Conservation (phyloP, 345 rosid species). For the Erucastrum elatum region DNA sequence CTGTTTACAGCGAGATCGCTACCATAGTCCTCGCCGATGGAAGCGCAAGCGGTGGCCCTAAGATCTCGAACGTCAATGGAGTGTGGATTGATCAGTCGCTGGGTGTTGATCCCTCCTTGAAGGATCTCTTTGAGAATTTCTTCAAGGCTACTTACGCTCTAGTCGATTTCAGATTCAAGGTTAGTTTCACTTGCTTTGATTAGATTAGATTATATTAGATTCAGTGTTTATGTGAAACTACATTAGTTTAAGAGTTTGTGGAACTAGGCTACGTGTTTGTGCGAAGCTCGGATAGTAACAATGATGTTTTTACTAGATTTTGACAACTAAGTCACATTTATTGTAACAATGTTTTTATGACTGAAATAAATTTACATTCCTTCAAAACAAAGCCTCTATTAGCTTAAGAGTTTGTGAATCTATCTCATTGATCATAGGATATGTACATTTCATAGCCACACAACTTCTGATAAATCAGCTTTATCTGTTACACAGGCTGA, state of each 20-base stretch:
- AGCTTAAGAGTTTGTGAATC: neutral
- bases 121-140: slow-evolving; percentile 10
- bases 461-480: neutral
- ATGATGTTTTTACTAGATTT: too few species aligned
- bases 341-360: too few species aligned
- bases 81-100: slow-evolving; percentile 17
- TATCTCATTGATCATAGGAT: neutral
- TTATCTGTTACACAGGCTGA: neutral
- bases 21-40: slow-evolving; percentile 1
- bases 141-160: slow-evolving; percentile 2
- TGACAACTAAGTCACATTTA: too few species aligned
- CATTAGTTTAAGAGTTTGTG: neutral
- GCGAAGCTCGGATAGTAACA: too few species aligned
- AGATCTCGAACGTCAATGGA: neutral
- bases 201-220: neutral
- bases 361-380: too few species aligned
- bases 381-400: neutral
- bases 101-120: neutral
- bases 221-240: neutral
- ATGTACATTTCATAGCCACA: neutral
- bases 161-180: slow-evolving; percentile 27
- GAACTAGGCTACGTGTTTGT: neutral
- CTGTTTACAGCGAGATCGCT: neutral
- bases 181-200: neutral
- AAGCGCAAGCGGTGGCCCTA: slow-evolving; percentile 5